Base-by-base conservation (phyloP, 768 basidiomycete genomes). In the Termitomyces sp. region DNA sequence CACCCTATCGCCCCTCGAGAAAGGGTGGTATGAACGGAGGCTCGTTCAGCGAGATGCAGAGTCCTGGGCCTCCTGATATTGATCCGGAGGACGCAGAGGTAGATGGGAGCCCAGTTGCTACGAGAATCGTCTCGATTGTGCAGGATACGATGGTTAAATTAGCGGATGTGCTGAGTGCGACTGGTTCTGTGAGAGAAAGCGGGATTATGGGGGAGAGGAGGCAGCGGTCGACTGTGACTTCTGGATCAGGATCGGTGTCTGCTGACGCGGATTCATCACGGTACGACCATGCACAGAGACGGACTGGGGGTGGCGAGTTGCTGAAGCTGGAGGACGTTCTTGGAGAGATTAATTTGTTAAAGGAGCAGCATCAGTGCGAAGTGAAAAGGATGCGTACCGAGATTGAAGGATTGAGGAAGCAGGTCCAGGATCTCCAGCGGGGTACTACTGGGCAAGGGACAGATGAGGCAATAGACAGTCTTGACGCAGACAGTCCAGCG, bases 111-210 rank as follows among this genome's bases (percentile, higher is more conserved):
- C 57, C 54, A 9, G 54, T 58, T 20, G 54, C 55, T n/a, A 48
- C 54, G 37, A 55, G 48, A 26, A 51, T 62, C 24, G 57, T 62
- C 37, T 51, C 57, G 34, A 56, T 62, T 36, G 45, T 59, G 34
- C 54, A 53, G 26, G 57, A 58, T 48, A 62, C 55, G 18, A 47
- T 62, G 45, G 34, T 29, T 20, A 51, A 55, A 13, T 51, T 62
- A 15, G 53, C 50, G 7, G 61, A 59, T 24, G 58, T 49, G 16
- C n/a, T 58, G 3, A 58, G 45, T 48, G 29, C 15, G 16, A 42
- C 13, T 37, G 51, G 36, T 4, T 26, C 39, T 20, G 31, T 45
- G 44, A 15, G 33, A 20, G 46, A 42, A 6, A 34, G n/a, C n/a
- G 41, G 46, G 52, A 24, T 51, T 13, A 18, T 9, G 3, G 33